Conservation (phyloP, 495 filamentous ascomycete genomes). For the Penicillium riverlandense region DNA sequence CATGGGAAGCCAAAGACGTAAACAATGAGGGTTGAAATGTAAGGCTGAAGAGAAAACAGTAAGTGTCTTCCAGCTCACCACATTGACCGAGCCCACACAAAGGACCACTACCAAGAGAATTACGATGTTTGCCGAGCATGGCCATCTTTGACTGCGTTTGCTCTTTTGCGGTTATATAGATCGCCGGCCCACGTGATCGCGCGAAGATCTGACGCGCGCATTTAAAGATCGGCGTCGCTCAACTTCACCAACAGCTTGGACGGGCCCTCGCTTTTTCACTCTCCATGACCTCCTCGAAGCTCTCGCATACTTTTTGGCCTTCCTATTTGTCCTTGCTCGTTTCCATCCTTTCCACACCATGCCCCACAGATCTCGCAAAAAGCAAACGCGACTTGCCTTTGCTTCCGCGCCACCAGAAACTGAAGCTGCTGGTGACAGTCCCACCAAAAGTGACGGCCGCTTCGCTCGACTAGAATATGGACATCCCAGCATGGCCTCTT, state of each 20-base stretch:
- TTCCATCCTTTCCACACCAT: constrained; percentile 14
- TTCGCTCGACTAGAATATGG: constrained; percentile 32
- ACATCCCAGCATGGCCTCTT: constrained; percentile 25
- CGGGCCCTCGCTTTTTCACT: no score
- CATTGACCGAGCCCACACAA: no score
- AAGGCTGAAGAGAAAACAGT: no score
- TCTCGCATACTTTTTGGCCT: not conserved
- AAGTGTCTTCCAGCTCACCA: no score
- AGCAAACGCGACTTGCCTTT: constrained; percentile 44
- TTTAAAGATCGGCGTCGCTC: no score
- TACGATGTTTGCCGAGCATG: no score
- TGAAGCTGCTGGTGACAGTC: constrained; percentile 6
- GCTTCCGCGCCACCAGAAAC: constrained; percentile 16
- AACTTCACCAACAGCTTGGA: no score
- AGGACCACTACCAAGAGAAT: not conserved
- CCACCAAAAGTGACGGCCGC: constrained; percentile 15
- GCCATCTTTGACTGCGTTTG: no score
- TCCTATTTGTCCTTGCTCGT: not conserved
- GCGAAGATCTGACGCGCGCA: not conserved
- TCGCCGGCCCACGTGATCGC: constrained; percentile 13
- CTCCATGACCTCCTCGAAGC: no score
- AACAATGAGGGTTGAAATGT: no score
- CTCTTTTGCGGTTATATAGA: not conserved
- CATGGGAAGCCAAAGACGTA: no score
- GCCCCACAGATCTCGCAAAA: constrained; percentile 35